These are phyloP conservation scores for Lasiodiplodia sp. DNA, from an alignment of 2,329 filamentous ascomycete species.

Conservation along the genomic window DNA sequence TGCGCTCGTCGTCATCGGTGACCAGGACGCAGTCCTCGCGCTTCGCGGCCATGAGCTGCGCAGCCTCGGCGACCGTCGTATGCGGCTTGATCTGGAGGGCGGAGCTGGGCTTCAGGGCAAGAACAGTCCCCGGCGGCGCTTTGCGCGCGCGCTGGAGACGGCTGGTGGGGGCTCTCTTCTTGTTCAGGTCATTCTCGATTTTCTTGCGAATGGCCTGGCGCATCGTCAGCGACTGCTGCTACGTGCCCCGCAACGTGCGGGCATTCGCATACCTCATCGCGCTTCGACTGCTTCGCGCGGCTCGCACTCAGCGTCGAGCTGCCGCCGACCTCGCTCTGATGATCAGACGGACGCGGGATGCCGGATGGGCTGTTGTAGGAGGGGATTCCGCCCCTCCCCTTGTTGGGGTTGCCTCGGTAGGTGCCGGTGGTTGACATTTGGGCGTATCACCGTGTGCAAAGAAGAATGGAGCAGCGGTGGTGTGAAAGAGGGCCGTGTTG, in stretches of 20 bases:
- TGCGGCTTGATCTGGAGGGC: slow-evolving; percentile 96
- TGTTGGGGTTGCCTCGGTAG: slow-evolving; percentile 72
- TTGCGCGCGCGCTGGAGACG: slow-evolving; percentile 87
- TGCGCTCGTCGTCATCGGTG: slow-evolving; percentile 96
- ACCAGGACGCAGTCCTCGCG: slow-evolving; percentile 97
- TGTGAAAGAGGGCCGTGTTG: slow-evolving; percentile 25
- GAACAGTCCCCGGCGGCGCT: slow-evolving; percentile 93
- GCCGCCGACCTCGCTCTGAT: slow-evolving; percentile 35
- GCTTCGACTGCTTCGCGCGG: slow-evolving; percentile 93
- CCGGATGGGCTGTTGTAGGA: slow-evolving; percentile 71
- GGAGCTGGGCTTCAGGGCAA: slow-evolving; percentile 92
- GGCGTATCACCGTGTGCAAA: slow-evolving; percentile 1
- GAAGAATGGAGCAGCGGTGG: slow-evolving; percentile 21
- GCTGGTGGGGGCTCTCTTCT: slow-evolving; percentile 85
- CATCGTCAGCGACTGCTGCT: slow-evolving; percentile 34
- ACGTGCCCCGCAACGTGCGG: slow-evolving; percentile 25
- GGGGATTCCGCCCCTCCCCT: slow-evolving; percentile 65
- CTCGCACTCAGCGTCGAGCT: slow-evolving; percentile 87
- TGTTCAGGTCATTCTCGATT: slow-evolving; percentile 96
- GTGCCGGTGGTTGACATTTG: slow-evolving; percentile 69
- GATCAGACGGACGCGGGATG: slow-evolving; percentile 73
- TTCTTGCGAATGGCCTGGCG: slow-evolving; percentile 90
- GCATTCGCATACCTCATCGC: slow-evolving; percentile 83
- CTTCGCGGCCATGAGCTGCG: slow-evolving; percentile 98
- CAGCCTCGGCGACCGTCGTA: slow-evolving; percentile 93